Conservation (phyloP, 169 alveolate species). For the Neospora caninum region DNA sequence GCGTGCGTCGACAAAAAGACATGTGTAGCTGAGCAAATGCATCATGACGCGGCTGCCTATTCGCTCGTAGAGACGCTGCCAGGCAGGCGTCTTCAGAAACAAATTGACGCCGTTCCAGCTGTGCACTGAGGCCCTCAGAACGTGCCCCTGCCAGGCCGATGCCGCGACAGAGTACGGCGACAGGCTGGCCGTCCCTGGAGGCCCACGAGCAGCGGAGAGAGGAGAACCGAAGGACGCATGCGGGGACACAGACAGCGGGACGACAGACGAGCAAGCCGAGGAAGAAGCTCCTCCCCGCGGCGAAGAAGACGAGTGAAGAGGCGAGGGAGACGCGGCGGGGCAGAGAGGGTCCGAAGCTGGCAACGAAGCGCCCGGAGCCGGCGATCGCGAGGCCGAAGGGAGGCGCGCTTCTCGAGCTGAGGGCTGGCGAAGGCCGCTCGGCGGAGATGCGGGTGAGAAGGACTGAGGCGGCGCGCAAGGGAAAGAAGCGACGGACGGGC, state of each 20-base stretch:
- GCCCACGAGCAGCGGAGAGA: no score
- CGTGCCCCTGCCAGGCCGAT: not conserved
- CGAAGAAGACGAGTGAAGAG: no score
- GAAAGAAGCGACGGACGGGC: not conserved
- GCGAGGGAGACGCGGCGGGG: no score
- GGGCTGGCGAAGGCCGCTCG: not conserved
- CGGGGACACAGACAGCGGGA: no score
- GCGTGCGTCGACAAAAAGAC: not conserved
- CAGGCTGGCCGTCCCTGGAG: no score
- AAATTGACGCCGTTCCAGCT: slow-evolving; percentile 7
- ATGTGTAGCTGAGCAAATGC: not conserved
- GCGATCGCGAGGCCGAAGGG: not conserved
- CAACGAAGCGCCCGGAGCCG: not conserved
- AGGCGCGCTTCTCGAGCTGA: no score
- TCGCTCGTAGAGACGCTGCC: not conserved
- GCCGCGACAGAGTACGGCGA: no score
- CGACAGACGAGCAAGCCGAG: not conserved
- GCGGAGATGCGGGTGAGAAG: not conserved
- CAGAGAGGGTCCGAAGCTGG: no score
- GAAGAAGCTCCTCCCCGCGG: not conserved
- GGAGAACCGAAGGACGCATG: no score
- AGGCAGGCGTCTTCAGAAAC: not conserved
- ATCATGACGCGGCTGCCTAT: not conserved
- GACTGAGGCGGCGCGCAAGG: not conserved
- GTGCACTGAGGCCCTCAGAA: not conserved